Evolutionary conservation across 805 yeast species (phyloP).

Genomic region (Yamadazyma sp.): DNA sequence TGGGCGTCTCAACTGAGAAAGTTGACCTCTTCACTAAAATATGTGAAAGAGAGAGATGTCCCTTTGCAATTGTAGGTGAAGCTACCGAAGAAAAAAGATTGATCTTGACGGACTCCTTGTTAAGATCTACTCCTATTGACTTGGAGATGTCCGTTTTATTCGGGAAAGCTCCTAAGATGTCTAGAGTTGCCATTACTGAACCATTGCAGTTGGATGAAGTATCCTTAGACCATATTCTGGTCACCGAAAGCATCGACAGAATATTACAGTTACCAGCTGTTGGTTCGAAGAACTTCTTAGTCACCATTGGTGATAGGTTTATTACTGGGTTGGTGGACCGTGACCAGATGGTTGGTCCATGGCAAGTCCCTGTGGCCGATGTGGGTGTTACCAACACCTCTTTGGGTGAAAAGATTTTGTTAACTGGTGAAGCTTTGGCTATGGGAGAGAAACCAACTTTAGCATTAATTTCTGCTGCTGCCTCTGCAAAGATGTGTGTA

Average conservation of each 20-base stretch:
- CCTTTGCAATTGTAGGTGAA: constrained; percentile 91
- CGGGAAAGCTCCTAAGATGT: constrained; percentile 97
- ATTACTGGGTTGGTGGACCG: constrained; percentile 96
- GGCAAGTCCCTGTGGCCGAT: constrained; percentile 99
- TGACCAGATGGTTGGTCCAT: constrained; percentile 98
- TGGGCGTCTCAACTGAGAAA: constrained; percentile 84
- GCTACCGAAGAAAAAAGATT: constrained; percentile 88
- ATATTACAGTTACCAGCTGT: constrained; percentile 90
- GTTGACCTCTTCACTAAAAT: constrained; percentile 68
- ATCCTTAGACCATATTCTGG: constrained; percentile 29
- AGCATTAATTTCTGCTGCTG: constrained; percentile 84
- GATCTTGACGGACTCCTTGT: constrained; percentile 72
- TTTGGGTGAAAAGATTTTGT: constrained; percentile 65
- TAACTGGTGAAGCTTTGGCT: constrained; percentile 96
- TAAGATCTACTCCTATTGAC: constrained; percentile 87
- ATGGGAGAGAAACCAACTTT: constrained; percentile 95
- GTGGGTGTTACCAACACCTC: constrained; percentile 95
- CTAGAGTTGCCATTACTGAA: constrained; percentile 67
- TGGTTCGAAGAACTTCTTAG: constrained; percentile 89
- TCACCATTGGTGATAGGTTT: constrained; percentile 98
- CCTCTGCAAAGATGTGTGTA: constrained; percentile 92
- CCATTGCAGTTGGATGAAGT: constrained; percentile 50
- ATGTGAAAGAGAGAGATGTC: constrained; percentile 94
- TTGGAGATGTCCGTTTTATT: constrained; percentile 92
- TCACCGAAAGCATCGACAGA: constrained; percentile 71